These are phyloP conservation scores for Pythium biforme DNA, from an alignment of 352 stramenopile genomes.

Conservation along the genomic window DNA sequence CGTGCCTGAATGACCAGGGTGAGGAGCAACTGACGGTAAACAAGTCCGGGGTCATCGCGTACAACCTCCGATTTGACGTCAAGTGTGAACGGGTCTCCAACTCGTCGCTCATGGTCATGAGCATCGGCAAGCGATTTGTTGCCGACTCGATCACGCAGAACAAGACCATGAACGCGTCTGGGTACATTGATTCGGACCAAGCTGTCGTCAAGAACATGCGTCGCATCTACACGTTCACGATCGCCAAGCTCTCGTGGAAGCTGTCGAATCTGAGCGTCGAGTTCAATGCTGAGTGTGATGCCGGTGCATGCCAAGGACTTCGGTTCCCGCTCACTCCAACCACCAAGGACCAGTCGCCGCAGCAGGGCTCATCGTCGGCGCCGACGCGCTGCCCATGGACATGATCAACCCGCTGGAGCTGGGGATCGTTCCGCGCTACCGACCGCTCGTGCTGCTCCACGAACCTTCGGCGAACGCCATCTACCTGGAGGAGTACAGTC, in stretches of 20 bases:
- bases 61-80: background rate
- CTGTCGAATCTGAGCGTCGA: conserved; percentile 7
- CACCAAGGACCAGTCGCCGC: background rate
- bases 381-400: background rate
- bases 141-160: conserved; percentile 10
- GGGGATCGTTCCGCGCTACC: background rate
- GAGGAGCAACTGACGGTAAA: background rate
- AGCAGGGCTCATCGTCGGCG: background rate
- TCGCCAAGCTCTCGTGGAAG: conserved; percentile 21
- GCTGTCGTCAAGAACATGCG: conserved; percentile 19
- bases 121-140: conserved; percentile 9
- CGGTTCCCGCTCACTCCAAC: background rate
- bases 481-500: too few species aligned
- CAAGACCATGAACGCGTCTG: background rate
- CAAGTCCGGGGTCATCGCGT: background rate
- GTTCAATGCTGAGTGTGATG: conserved; percentile 14
- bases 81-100: background rate
- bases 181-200: background rate
- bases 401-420: background rate
- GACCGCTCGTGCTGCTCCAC: background rate
- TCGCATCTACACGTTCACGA: conserved; percentile 27
- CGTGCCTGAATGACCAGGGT: conserved; percentile 1
- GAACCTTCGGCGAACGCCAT: background rate
- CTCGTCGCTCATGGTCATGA: conserved; percentile 5
- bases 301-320: background rate